Evolutionary conservation across 2,329 filamentous ascomycete genomes (phyloP).

Genomic region (Hymenoscyphus repandus): DNA sequence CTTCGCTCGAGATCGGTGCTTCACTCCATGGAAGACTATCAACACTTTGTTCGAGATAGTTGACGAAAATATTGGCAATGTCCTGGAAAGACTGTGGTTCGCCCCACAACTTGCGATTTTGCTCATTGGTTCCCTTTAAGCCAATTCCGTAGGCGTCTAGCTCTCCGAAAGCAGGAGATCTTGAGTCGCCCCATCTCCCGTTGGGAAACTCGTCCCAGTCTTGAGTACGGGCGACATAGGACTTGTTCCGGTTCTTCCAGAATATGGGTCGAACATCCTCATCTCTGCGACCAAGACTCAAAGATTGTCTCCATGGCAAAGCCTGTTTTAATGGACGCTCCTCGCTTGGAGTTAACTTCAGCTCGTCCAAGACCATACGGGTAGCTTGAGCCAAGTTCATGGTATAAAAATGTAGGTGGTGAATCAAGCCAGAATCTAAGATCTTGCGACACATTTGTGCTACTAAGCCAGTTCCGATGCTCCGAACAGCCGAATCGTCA

Average conservation of each 20-base stretch:
- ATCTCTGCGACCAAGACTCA: conserved; percentile 79
- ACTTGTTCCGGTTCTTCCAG: conserved; percentile 96
- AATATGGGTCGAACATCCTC: conserved; percentile 98
- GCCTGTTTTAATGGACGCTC: conserved; percentile 78
- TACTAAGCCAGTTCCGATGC: conserved; percentile 81
- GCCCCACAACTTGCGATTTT: conserved; percentile 94
- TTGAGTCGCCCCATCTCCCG: conserved; percentile 94
- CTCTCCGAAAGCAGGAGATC: conserved; percentile 93
- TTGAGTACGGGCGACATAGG: conserved; percentile 90
- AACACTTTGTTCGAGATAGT: conserved; percentile 76
- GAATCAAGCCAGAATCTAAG: conserved; percentile 69
- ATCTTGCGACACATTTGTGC: conserved; percentile 87
- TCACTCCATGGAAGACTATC: conserved; percentile 92
- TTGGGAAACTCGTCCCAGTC: conserved; percentile 99
- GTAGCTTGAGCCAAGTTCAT: conserved; percentile 98
- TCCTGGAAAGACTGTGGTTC: conserved; percentile 75
- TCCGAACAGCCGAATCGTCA: conserved; percentile 86
- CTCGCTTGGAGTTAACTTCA: conserved; percentile 72
- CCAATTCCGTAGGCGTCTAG: conserved; percentile 92
- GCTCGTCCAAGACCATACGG: conserved; percentile 86
- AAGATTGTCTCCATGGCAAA: conserved; percentile 94
- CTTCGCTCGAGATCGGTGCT: conserved; percentile 75
- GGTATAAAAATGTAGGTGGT: conserved; percentile 95
- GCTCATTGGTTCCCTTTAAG: conserved; percentile 89
- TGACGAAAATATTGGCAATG: conserved; percentile 76